Percentiles rank a stretch among this genome's conserved stretches.
Conservation (phyloP, 768 basidiomycete species). For the Antrodiella citrinella region DNA sequence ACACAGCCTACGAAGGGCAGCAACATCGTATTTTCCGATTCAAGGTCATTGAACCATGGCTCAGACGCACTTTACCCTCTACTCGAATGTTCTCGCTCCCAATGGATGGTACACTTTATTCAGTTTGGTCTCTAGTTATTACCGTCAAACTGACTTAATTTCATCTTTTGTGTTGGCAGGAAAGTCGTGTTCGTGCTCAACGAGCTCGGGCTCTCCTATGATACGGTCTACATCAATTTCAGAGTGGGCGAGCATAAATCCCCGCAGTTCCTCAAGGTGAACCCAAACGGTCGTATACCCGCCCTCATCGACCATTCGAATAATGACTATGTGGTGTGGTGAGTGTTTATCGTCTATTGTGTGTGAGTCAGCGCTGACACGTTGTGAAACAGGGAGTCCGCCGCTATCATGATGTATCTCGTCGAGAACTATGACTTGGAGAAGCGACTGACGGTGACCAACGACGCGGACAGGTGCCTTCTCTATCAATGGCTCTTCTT, state of each 20-base stretch:
- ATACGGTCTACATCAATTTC: slow-evolving; percentile 19
- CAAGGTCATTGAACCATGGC: slow-evolving; percentile 23
- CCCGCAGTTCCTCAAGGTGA: slow-evolving; percentile 29
- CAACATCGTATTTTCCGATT: no score
- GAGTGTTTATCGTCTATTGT: neutral
- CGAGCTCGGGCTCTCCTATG: slow-evolving; percentile 21
- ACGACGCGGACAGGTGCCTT: slow-evolving; percentile 12
- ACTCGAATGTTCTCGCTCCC: slow-evolving; percentile 15
- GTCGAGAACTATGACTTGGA: slow-evolving; percentile 35
- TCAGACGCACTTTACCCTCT: slow-evolving; percentile 23
- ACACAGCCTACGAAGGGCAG: no score
- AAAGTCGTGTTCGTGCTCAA: slow-evolving; percentile 20
- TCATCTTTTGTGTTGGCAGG: no score
- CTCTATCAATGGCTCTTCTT: slow-evolving; percentile 38
- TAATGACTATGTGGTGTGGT: slow-evolving; percentile 52
- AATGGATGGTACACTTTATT: slow-evolving; percentile 16
- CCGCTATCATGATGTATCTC: slow-evolving; percentile 35
- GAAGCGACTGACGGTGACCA: slow-evolving; percentile 19
- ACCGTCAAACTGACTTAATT: no score
- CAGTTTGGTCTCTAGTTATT: neutral
- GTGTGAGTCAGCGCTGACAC: no score
- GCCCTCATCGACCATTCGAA: slow-evolving; percentile 44
- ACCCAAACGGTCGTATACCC: slow-evolving; percentile 37
- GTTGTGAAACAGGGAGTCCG: no score
- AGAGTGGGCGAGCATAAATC: slow-evolving; percentile 21